phyloP scores from a whole-genome alignment of 164 flowering plant genomes.

The Platanus orientalis region DNA sequence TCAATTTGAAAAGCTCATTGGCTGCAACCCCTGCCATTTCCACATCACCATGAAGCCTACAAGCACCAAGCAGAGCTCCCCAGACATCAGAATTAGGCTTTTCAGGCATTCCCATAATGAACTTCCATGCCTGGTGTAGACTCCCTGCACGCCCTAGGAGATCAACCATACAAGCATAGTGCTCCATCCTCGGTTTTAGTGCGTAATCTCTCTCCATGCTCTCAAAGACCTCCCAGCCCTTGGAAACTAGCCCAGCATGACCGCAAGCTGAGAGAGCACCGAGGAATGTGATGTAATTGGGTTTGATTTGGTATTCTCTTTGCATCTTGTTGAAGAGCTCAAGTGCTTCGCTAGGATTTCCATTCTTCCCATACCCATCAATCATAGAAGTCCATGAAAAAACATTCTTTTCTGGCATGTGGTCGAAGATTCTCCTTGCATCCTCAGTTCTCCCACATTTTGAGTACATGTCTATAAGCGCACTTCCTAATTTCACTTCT shows the following conservation, averaged over 20 bases:
- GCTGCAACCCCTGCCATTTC: slow-evolving; percentile 82
- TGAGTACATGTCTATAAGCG: slow-evolving; percentile 83
- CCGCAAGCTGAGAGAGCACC: slow-evolving; percentile 88
- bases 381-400: slow-evolving; percentile 96
- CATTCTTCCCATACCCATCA: slow-evolving; percentile 95
- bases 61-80: slow-evolving; percentile 87
- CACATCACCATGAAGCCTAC: slow-evolving; percentile 64
- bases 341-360: slow-evolving; percentile 57
- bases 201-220: slow-evolving; percentile 67
- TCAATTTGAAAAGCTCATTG: slow-evolving; percentile 63
- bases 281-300: slow-evolving; percentile 79
- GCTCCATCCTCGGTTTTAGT: slow-evolving; percentile 84
- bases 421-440: slow-evolving; percentile 58
- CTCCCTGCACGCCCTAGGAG: slow-evolving; percentile 79
- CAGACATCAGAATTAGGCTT: slow-evolving; percentile 86
- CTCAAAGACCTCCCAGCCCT: slow-evolving; percentile 65
- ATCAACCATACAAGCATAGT: slow-evolving; percentile 97
- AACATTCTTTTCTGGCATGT: slow-evolving; percentile 67
- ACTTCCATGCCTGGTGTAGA: slow-evolving; percentile 58
- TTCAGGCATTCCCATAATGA: slow-evolving; percentile 63
- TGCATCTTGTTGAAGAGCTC: slow-evolving; percentile 54
- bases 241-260: slow-evolving; percentile 70
- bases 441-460: slow-evolving; percentile 81
- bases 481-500: slow-evolving; percentile 68
- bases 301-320: slow-evolving; percentile 27